Conservation (phyloP, 83 land plant genomes). For the Larix sibirica region DNA sequence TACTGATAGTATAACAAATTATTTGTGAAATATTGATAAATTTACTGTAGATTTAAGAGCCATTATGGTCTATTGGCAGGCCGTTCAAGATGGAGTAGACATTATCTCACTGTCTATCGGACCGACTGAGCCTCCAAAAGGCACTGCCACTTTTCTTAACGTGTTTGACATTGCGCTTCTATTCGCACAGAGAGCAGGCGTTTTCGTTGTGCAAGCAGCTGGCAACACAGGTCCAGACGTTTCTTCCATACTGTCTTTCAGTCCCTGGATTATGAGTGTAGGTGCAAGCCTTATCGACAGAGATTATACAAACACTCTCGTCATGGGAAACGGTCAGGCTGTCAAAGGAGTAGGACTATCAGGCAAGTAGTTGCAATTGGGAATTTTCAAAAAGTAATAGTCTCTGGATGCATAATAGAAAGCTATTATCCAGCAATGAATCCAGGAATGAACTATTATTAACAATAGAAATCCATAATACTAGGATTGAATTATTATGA, state of each 20-base stretch:
- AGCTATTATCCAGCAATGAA: neutral
- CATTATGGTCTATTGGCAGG: conserved; percentile 33
- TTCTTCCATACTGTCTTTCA: conserved; percentile 57
- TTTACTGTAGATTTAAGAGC: neutral
- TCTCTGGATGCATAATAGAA: neutral
- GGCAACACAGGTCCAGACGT: conserved; percentile 76
- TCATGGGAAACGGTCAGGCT: conserved; percentile 45
- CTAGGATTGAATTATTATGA: too few relatives aligned
- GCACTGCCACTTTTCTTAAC: conserved; percentile 41
- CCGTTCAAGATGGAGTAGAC: conserved; percentile 73
- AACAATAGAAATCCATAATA: too few relatives aligned
- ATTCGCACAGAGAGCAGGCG: conserved; percentile 65
- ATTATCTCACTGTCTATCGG: conserved; percentile 71
- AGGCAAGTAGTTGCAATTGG: conserved; percentile 26
- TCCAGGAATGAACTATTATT: neutral
- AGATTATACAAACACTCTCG: conserved; percentile 39
- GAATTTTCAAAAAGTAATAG: neutral
- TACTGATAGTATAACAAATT: too few relatives aligned
- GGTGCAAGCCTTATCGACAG: conserved; percentile 68
- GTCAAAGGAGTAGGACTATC: conserved; percentile 61
- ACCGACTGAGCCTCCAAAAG: conserved; percentile 64
- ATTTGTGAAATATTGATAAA: too few relatives aligned
- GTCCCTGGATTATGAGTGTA: conserved; percentile 89
- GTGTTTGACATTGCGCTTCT: conserved; percentile 61
- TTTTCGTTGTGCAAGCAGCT: conserved; percentile 85